These are phyloP conservation scores for Ilyonectria robusta DNA, from an alignment of 2,329 filamentous ascomycete genomes.

Conservation along the genomic window DNA sequence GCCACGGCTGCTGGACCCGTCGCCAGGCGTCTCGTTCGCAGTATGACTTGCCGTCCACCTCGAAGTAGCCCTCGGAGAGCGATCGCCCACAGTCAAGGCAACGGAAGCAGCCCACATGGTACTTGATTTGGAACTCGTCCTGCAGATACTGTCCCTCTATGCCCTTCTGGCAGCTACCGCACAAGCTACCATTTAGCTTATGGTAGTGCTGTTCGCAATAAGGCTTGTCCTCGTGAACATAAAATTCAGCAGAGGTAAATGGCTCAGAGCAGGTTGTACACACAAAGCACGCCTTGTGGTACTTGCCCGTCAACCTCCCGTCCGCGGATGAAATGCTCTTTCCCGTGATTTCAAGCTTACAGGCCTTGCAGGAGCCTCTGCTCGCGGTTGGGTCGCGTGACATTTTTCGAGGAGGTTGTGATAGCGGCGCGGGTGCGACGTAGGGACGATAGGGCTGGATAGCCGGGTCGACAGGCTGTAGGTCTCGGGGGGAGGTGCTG, in stretches of 20 bases:
- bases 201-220: conserved; percentile 97
- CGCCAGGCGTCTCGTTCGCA: conserved; percentile 89
- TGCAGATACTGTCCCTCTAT: conserved; percentile 97
- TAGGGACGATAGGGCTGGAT: conserved; percentile 28
- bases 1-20: conserved; percentile 57
- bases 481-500: conserved; percentile 39
- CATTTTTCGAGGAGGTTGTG: conserved; percentile 49
- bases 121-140: conserved; percentile 83
- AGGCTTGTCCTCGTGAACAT: conserved; percentile 88
- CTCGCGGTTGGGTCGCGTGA: conserved; percentile 61
- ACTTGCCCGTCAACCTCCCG: conserved; percentile 90
- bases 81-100: conserved; percentile 84
- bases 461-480: conserved; percentile 24
- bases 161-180: conserved; percentile 82
- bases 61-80: conserved; percentile 89
- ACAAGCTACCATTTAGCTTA: conserved; percentile 88
- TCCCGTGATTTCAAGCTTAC: conserved; percentile 81
- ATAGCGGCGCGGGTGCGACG: conserved; percentile 28
- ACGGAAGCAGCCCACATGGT: conserved; percentile 88
- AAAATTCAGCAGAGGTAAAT: conserved; percentile 91
- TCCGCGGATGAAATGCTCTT: conserved; percentile 96
- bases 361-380: conserved; percentile 88
- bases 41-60: conserved; percentile 83
- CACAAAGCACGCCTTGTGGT: conserved; percentile 95
- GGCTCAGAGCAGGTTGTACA: conserved; percentile 86